These are phyloP conservation scores for Leucogyrophana mollusca DNA, from an alignment of 768 basidiomycete species.

Conservation along the genomic window DNA sequence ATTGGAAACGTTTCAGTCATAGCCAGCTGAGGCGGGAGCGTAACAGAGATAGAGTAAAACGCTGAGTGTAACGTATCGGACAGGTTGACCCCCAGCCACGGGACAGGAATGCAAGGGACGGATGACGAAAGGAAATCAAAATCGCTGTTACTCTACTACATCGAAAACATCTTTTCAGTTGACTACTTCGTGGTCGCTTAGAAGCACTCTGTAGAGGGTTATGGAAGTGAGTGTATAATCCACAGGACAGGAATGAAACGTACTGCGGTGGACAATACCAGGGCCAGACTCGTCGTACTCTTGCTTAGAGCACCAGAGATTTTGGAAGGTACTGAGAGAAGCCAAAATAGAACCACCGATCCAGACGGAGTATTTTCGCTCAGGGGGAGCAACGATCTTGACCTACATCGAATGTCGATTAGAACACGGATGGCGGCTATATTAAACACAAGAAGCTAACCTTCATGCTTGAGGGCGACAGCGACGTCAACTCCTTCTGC, in stretches of 20 bases:
- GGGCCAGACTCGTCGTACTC: slow-evolving; percentile 89
- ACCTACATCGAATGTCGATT: slow-evolving; percentile 40
- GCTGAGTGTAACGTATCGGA: neutral
- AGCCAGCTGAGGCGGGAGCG: neutral
- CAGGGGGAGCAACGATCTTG: slow-evolving; percentile 92
- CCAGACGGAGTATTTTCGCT: slow-evolving; percentile 96
- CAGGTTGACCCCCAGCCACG: neutral
- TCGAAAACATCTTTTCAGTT: slow-evolving; percentile 16
- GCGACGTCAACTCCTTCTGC: slow-evolving; percentile 67
- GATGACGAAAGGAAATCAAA: slow-evolving; percentile 6
- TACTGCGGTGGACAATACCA: slow-evolving; percentile 78
- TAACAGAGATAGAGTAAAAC: neutral
- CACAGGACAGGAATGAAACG: slow-evolving; percentile 18
- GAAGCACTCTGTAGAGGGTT: slow-evolving; percentile 20
- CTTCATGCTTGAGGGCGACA: slow-evolving; percentile 86
- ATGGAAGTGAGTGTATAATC: neutral
- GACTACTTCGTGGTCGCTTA: slow-evolving; percentile 20
- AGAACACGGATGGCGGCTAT: neutral
- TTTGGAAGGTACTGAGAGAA: slow-evolving; percentile 94
- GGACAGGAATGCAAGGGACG: neutral
- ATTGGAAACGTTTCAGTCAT: too few relatives aligned
- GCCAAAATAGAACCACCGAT: slow-evolving; percentile 87
- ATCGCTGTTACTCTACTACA: slow-evolving; percentile 25
- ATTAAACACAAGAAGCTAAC: slow-evolving; percentile 24
- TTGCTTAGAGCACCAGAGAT: slow-evolving; percentile 91